Evolutionary conservation across 2,329 filamentous ascomycete species (phyloP), one percentile per base, ranked within the genome.

Genomic region (Laburnicola sp.): DNA sequence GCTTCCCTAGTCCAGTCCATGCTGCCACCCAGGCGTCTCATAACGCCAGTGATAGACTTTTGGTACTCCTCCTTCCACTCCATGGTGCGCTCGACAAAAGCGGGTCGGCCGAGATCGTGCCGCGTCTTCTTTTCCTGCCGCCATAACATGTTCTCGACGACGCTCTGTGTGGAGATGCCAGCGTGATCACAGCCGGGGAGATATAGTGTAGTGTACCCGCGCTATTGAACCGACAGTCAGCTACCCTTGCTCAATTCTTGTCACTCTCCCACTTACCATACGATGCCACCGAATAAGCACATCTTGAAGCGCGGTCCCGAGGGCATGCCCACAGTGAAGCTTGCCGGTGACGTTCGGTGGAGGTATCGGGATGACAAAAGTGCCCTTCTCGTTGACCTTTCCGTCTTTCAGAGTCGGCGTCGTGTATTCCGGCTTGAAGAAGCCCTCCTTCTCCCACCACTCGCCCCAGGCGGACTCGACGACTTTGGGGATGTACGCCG

Each of bases 131-230:
- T 82, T 72, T 96, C 83, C 51, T 83, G 84, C 74, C 89, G 87
- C 87, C 88, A 96, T 23, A 97, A 80, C 88, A 95, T 96, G 73
- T 96, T 97, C 78, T 99, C 94, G 46, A 99, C 93, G 45, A 99
- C 94, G 60, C 83, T 91, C 75, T 99, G 94, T 3, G 94, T 97
- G 2, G 91, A 91, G 62, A 99, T 97, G 77, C 94, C 92, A 28
- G 94, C 94, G 71, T 99, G 94, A 69, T 99, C 94, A 74, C 90
- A 96, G 44, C 92, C 92, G 1, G 92, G 93, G 42, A 97, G 75
- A 83, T 88, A 97, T 11, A 96, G 77, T 1, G 89, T 93, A 3
- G 90, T 94, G 77, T 89, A 88, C 31, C 92, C 92, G 66, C 86
- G 85, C n/a, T n/a, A n/a, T n/a, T n/a, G n/a, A n/a, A n/a, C n/a